Evolutionary conservation across 108 stramenopile species (phyloP).

Genomic region (Conticribra guillardii): DNA sequence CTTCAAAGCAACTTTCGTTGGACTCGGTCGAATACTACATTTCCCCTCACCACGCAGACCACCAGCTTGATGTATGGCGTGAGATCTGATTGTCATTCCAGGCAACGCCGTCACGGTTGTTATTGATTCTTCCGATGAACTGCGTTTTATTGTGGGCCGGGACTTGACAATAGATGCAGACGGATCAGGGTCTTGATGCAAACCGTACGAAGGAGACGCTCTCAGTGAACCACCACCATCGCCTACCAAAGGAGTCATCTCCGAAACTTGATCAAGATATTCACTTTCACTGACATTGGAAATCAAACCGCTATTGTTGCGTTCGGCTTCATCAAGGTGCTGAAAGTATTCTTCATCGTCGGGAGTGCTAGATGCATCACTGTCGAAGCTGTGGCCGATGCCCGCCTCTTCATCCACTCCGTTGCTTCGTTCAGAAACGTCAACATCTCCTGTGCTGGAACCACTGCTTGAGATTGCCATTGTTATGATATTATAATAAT

Average conservation of each 20-base stretch:
- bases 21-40: slow-evolving; percentile 30
- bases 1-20: slow-evolving; percentile 28
- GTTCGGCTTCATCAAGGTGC: not conserved
- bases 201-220: slow-evolving; percentile 6
- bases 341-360: not conserved
- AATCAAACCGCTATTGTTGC: slow-evolving; percentile 8
- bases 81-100: slow-evolving; percentile 37
- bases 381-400: not conserved
- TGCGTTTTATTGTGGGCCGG: not conserved
- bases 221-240: slow-evolving; percentile 1
- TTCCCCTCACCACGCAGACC: slow-evolving; percentile 13
- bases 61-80: slow-evolving; percentile 22
- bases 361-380: not conserved
- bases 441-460: not conserved
- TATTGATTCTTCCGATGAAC: slow-evolving; percentile 35
- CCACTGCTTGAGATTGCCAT: too few species aligned
- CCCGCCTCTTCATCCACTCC: slow-evolving; percentile 3
- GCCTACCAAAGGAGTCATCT: slow-evolving; percentile 26
- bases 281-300: slow-evolving; percentile 23
- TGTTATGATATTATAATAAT: too few species aligned
- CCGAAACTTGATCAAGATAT: slow-evolving; percentile 24
- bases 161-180: not conserved
- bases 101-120: slow-evolving; percentile 37
- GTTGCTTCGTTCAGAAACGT: not conserved
- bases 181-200: not conserved